phyloP scores from a whole-genome alignment of 352 stramenopile species.

The Phytophthora nicotianae region DNA sequence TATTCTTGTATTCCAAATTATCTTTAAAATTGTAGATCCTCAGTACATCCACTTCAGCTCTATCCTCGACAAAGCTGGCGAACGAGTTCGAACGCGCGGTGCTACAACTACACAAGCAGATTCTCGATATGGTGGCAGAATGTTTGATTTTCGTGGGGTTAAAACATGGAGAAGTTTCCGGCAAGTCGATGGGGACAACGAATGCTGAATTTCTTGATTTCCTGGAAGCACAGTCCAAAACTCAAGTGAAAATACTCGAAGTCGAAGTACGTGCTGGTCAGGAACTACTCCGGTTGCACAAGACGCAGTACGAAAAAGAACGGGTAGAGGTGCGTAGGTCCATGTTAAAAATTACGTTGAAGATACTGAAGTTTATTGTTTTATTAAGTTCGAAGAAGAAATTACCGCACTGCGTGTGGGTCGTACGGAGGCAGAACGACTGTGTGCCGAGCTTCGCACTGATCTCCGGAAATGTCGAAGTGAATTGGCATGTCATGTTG shows the following conservation, averaged over 20 bases:
- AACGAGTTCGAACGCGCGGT: conserved; percentile 43
- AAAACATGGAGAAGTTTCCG: not conserved
- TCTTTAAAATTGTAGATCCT: conserved; percentile 34
- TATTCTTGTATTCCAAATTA: conserved; percentile 8
- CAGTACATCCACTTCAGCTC: conserved; percentile 27
- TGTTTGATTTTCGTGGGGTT: conserved; percentile 15
- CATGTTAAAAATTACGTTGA: not conserved
- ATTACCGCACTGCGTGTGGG: conserved; percentile 45
- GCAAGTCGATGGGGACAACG: not conserved
- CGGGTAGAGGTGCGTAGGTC: conserved; percentile 33
- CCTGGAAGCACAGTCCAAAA: conserved; percentile 44
- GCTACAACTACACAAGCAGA: conserved; percentile 42
- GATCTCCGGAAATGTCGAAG: conserved; percentile 54
- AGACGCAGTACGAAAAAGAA: conserved; percentile 59
- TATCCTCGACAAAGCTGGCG: conserved; percentile 18
- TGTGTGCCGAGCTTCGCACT: conserved; percentile 51
- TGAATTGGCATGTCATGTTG: conserved; percentile 60
- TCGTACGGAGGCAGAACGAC: conserved; percentile 45
- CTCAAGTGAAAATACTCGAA: conserved; percentile 61
- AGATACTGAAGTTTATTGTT: not conserved
- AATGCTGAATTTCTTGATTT: conserved; percentile 52
- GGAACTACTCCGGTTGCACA: conserved; percentile 64
- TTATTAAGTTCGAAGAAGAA: conserved; percentile 55
- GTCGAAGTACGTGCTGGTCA: conserved; percentile 63
- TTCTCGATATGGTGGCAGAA: conserved; percentile 37